Evolutionary conservation across 495 filamentous ascomycete species (phyloP), one percentile per base, ranked within the genome.

Genomic region (Aspergillus asperescens): DNA sequence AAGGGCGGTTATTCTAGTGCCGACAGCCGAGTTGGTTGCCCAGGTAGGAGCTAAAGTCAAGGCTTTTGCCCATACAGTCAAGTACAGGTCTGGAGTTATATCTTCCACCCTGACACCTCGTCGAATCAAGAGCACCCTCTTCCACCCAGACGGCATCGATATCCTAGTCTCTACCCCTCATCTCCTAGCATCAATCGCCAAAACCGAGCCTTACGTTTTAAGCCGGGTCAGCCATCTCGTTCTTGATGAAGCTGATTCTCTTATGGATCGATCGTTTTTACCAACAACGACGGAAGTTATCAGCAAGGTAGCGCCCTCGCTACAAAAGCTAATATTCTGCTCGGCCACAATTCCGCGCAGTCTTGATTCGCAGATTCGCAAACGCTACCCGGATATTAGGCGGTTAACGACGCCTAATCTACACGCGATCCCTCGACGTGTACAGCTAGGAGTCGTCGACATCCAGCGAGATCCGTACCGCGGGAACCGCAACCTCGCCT

Each of bases 291-390:
- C 81, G 12, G 77, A 81, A 41, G 84, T 97, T 52, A 79, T 97
- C 54, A 85, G 91, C 62, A 83, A 86, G 55, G 77, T 80, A 3
- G 75, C 81, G 2, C 85, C 89, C 1, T 89, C 88, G 0, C 76
- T 97, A 7, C 80, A 86, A 53, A 89, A 96, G 62, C 77, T 97
- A n/a, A 80, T 98, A 19, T 81, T 97, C 50, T 97, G 93, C 75
- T 97, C 93, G 3, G 93, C 93, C 53, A 98, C 93, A 10, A 97
- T 98, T 55, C 93, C 93, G 1, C 81, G 83, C 48, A 86, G 87
- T 60, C 79, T 98, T 4, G 92, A 98, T 67, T 81, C 75, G 45
- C 87, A 85, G 62, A 78, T 97, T n/a, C 79, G 78, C 41, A 81
- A 83, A 48, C 81, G 82, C 45, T 96, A 90, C 69, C 92, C 93